Base-by-base conservation (phyloP, 768 basidiomycete genomes). In the Phaeotremella fagi region DNA sequence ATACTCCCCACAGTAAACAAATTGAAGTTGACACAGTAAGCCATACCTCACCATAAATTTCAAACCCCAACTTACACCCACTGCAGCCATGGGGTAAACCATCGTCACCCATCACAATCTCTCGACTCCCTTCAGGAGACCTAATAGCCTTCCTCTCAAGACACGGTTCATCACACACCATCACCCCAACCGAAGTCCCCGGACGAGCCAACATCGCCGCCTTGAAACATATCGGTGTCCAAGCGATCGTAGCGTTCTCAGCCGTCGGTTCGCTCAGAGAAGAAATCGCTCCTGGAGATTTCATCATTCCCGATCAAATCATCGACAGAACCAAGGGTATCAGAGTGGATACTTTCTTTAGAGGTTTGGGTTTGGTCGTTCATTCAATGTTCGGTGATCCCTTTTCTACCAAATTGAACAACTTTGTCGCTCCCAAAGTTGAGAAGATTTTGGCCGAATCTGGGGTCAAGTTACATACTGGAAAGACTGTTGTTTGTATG, bases 291-390 rank as follows among this genome's bases (percentile, higher is more conserved):
- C 91, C 91, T 0, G 91, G 94, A 23, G 83, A 90, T 55, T 90
- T 97, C 74, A 79, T 82, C 48, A 82, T 98, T 37, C 91, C 92
- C 1, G 79, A 81, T 28, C 92, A 97, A 75, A 86, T 97, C 77
- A 97, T 98, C 74, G 94, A 98, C 74, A 82, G 94, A 48, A 97
- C 92, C 23, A 97, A 97, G 76, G 90, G 91, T 11, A 78, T 94
- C 35, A 83, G 94, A n/a, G 85, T 86, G 0, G 80, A 85, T 2
- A 86, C 84, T 20, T 97, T 88, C 79, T 99, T 99, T 72, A 82
- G 89, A 36, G 86, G 81, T 27, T 83, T 83, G 16, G 80, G 78
- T 50, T 74, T 95, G 66, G 92, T 98, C 52, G 91, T 87, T 3
- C 94, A 99, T 70, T 84, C 90, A 24, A 83, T 86, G 72, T 98